These are phyloP conservation scores for Strigomonas culicis DNA, from an alignment of 208 protist genomes.

Conservation along the genomic window DNA sequence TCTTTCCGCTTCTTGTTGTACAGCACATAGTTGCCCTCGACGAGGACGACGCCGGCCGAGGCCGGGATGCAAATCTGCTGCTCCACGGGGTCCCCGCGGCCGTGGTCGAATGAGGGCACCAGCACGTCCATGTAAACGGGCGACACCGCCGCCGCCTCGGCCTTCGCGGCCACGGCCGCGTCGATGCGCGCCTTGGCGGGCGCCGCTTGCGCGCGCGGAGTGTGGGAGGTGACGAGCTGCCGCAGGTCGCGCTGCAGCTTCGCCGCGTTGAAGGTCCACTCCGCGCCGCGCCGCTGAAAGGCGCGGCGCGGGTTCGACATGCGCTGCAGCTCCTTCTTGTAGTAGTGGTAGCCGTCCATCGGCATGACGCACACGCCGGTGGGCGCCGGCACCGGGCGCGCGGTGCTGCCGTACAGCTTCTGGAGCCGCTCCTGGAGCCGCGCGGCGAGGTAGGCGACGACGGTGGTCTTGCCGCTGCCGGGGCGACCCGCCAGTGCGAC, in stretches of 20 bases:
- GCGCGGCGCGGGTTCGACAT: conserved; percentile 62
- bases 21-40: conserved; percentile 79
- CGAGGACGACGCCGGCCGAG: conserved; percentile 46
- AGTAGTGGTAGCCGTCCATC: conserved; percentile 84
- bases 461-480: conserved; percentile 72
- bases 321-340: conserved; percentile 34
- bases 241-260: conserved; percentile 49
- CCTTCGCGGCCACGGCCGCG: no score
- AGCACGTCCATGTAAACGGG: conserved; percentile 45
- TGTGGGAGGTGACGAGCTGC: conserved; percentile 23
- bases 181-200: no score
- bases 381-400: neutral
- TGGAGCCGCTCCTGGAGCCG: conserved; percentile 25
- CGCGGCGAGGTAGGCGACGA: conserved; percentile 31
- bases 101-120: conserved; percentile 80
- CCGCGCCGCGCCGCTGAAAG: conserved; percentile 52
- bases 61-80: conserved; percentile 38
- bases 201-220: neutral
- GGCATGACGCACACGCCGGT: conserved; percentile 56
- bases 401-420: conserved; percentile 14
- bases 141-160: neutral
- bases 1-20: conserved; percentile 32
- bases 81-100: conserved; percentile 52
- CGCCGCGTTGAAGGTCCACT: conserved; percentile 77
- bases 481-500: conserved; percentile 71